phyloP scores from a whole-genome alignment of 306 rosid genomes.

The Senna tora region DNA sequence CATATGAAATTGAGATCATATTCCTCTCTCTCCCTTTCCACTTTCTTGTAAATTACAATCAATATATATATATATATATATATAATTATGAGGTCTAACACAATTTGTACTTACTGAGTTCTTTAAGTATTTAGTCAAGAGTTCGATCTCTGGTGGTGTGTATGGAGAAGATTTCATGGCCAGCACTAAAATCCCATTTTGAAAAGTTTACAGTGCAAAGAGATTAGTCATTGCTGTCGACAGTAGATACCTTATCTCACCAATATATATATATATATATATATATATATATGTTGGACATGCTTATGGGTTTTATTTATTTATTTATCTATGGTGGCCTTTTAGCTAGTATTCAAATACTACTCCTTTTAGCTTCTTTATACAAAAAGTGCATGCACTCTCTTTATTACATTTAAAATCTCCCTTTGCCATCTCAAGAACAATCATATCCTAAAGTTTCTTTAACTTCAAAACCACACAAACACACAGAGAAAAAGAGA shows the following conservation, averaged over 20 bases:
- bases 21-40: conserved; percentile 23
- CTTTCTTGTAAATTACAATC: conserved; percentile 33
- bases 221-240: too few species aligned
- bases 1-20: conserved; percentile 36
- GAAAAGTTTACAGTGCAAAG: too few species aligned
- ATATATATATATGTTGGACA: conserved; percentile 14
- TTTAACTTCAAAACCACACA: conserved; percentile 40
- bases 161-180: too few species aligned
- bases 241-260: too few species aligned
- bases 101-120: too few species aligned
- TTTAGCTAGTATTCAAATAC: conserved; percentile 34
- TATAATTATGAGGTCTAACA: too few species aligned
- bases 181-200: too few species aligned
- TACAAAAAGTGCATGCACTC: conserved; percentile 46
- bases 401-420: conserved; percentile 47
- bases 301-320: neutral
- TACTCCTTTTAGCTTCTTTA: conserved; percentile 42
- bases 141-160: too few species aligned
- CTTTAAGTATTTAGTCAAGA: too few species aligned
- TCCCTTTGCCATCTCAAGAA: conserved; percentile 40
- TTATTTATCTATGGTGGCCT: neutral
- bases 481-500: conserved; percentile 13
- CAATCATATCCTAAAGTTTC: conserved; percentile 46
- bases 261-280: too few species aligned
- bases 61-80: too few species aligned